A percentile compares a stretch with the other conserved stretches of the same genome.
phyloP scores from a whole-genome alignment of 2,329 filamentous ascomycete species.

The Aspergillus persii region DNA sequence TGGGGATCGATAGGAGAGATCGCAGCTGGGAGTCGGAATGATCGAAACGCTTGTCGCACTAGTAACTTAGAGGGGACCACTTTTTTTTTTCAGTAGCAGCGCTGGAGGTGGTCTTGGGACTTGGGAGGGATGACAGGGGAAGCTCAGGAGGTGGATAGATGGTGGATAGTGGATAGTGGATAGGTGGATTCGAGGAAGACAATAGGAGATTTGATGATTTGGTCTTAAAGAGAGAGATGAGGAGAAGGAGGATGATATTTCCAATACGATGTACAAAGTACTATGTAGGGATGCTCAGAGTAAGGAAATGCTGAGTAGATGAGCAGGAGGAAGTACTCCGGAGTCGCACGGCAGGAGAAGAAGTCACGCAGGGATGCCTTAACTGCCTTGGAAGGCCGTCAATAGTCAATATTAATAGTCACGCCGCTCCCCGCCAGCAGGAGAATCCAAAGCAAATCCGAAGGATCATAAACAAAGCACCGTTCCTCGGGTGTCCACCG shows the following conservation, averaged over 20 bases:
- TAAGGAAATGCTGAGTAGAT: not conserved
- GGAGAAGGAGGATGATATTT: not conserved
- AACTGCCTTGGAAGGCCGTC: not conserved
- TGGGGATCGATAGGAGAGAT: not conserved
- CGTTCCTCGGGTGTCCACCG: not conserved
- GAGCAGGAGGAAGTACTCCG: no score
- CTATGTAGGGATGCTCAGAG: no score
- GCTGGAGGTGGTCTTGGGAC: not conserved
- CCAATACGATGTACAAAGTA: not conserved
- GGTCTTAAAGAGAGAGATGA: not conserved
- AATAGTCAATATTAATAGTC: not conserved
- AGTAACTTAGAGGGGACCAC: slow-evolving; percentile 6
- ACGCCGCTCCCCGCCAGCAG: not conserved
- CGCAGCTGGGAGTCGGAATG: slow-evolving; percentile 1
- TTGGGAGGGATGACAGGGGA: slow-evolving; percentile 2
- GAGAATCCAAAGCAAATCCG: not conserved
- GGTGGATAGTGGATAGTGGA: no score
- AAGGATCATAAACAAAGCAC: not conserved
- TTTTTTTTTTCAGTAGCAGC: slow-evolving; percentile 4
- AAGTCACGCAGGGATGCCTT: not conserved
- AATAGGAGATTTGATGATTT: no score
- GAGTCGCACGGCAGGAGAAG: no score
- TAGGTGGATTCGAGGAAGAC: no score
- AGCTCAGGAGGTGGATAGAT: not conserved
- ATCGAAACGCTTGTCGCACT: slow-evolving; percentile 13